Percentiles rank a stretch among this genome's conserved stretches.
Evolutionary conservation across 2,329 filamentous ascomycete genomes (phyloP).

Genomic region (Penicillium occitanis): DNA sequence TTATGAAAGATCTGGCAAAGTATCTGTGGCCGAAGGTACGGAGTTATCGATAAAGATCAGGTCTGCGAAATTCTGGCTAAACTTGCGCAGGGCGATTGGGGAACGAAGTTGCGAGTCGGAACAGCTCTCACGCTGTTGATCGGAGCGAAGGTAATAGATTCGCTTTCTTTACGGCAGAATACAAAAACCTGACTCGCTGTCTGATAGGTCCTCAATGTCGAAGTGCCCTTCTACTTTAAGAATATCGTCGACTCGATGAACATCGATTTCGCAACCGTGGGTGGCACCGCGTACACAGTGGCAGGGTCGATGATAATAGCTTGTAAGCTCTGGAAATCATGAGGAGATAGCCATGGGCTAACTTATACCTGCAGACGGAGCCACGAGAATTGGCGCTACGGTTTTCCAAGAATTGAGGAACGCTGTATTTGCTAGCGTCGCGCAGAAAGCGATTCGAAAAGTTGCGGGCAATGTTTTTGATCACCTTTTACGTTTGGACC

Average conservation of each 20-base stretch:
- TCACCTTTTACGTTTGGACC: conserved; percentile 81
- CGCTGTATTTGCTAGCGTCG: conserved; percentile 93
- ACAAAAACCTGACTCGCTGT: not conserved
- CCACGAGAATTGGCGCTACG: conserved; percentile 81
- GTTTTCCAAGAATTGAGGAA: conserved; percentile 92
- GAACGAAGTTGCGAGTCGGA: conserved; percentile 80
- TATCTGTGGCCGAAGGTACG: conserved; percentile 88
- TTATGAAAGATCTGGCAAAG: conserved; percentile 94
- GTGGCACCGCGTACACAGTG: conserved; percentile 85
- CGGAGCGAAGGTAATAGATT: conserved; percentile 70
- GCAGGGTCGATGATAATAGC: conserved; percentile 92
- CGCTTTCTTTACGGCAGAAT: not conserved
- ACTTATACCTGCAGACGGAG: conserved; percentile 61
- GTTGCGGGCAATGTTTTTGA: conserved; percentile 92
- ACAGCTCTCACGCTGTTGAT: conserved; percentile 80
- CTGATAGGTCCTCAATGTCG: conserved; percentile 75
- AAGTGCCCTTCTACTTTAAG: conserved; percentile 99
- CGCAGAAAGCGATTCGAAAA: conserved; percentile 89
- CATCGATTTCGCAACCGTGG: conserved; percentile 79
- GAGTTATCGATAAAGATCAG: not conserved
- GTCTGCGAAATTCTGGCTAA: conserved; percentile 2
- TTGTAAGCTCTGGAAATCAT: conserved; percentile 51
- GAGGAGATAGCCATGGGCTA: conserved; percentile 20
- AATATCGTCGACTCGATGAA: conserved; percentile 98
- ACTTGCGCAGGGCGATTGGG: conserved; percentile 61